Percentiles rank a stretch among this genome's conserved stretches.
phyloP scores from a whole-genome alignment of 139 green algal species.

The Chlorella sorokiniana region DNA sequence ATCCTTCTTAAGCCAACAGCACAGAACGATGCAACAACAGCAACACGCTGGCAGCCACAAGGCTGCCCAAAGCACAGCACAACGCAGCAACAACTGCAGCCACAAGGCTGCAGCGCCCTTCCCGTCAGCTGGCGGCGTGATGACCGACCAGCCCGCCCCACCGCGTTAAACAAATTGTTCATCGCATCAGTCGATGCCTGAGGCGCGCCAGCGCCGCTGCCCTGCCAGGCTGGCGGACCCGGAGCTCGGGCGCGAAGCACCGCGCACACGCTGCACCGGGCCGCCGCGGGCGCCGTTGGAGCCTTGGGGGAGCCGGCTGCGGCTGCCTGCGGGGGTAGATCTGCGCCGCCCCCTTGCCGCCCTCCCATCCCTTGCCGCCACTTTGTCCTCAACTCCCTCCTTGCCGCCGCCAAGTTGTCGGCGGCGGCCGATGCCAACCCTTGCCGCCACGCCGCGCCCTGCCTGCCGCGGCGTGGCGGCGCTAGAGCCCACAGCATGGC shows the following conservation, averaged over 20 bases:
- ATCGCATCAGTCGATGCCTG: not conserved
- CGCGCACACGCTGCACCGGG: not conserved
- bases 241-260: not conserved
- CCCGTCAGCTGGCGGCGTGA: not conserved
- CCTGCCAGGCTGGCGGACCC: not conserved
- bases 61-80: too few relatives aligned
- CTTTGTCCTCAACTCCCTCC: not conserved
- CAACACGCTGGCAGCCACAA: not conserved
- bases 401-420: too few relatives aligned
- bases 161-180: not conserved
- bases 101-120: not conserved
- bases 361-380: not conserved
- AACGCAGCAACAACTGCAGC: not conserved
- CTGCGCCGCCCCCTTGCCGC: constrained; percentile 17
- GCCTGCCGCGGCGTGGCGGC: constrained; percentile 20
- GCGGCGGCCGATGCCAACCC: too few relatives aligned
- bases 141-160: not conserved
- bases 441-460: not conserved
- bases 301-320: constrained; percentile 8
- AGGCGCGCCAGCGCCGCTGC: constrained; percentile 15
- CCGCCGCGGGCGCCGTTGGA: constrained; percentile 7
- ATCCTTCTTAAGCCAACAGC: not conserved
- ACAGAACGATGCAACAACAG: not conserved
- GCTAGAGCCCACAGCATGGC: constrained; percentile 3
- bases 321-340: constrained; percentile 9